These are phyloP conservation scores for Populus hybrid DNA, from an alignment of 441 rosid genomes.

Conservation along the genomic window DNA sequence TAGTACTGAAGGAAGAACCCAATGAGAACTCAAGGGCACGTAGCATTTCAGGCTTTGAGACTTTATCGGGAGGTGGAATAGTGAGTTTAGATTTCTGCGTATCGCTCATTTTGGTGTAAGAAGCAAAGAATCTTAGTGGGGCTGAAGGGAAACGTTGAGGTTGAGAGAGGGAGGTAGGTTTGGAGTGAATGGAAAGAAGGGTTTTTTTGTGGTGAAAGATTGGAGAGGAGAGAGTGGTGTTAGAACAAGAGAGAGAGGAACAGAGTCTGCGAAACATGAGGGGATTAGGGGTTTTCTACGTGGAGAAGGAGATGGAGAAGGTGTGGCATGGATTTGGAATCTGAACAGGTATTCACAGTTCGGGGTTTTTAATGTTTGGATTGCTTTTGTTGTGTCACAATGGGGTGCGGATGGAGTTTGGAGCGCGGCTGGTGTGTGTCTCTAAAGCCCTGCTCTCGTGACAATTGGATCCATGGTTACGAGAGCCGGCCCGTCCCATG, in stretches of 20 bases:
- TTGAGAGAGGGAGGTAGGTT: conserved; percentile 6
- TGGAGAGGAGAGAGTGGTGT: conserved; percentile 24
- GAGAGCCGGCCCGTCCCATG: too few relatives aligned
- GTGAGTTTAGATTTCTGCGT: conserved; percentile 35
- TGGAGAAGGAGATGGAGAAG: background rate
- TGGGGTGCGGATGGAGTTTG: too few relatives aligned
- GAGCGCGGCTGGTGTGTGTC: too few relatives aligned
- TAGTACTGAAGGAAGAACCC: conserved; percentile 46
- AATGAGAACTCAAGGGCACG: conserved; percentile 69
- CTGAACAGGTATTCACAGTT: too few relatives aligned
- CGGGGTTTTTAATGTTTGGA: too few relatives aligned
- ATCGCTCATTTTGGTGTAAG: conserved; percentile 51
- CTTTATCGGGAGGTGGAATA: conserved; percentile 42
- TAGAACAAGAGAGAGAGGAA: conserved; percentile 36
- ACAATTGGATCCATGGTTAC: too few relatives aligned
- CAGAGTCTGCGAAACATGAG: conserved; percentile 57
- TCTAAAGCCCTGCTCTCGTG: too few relatives aligned
- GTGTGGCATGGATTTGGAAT: background rate
- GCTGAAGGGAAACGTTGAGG: conserved; percentile 7
- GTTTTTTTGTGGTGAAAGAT: conserved; percentile 4
- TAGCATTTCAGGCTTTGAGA: conserved; percentile 50
- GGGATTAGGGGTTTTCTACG: background rate
- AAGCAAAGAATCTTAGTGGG: conserved; percentile 24
- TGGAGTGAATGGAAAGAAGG: background rate
- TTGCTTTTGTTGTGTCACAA: too few relatives aligned